Conservation (phyloP, 345 rosid species). For the Euphorbia pulcherrima region DNA sequence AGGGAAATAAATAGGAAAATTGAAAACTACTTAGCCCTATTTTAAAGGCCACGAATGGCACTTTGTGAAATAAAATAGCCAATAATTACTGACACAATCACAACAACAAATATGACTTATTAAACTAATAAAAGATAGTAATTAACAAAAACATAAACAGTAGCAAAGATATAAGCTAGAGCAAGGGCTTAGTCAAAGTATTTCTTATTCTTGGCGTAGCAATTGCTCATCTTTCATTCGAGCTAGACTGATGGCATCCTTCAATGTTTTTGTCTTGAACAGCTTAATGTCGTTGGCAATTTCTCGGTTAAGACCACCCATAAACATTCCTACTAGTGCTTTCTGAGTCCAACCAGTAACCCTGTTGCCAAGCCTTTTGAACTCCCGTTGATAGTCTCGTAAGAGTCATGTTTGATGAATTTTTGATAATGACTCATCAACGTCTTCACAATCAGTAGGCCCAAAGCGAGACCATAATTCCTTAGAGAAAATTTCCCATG, state of each 20-base stretch:
- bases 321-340: not conserved
- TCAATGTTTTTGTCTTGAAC: not conserved
- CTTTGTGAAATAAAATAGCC: too few species aligned
- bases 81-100: too few species aligned
- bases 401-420: not conserved
- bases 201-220: too few species aligned
- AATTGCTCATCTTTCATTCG: slow-evolving; percentile 4
- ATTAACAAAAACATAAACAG: too few species aligned
- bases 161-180: too few species aligned
- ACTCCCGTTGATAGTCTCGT: not conserved
- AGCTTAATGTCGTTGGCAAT: not conserved
- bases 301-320: not conserved
- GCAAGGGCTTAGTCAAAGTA: too few species aligned
- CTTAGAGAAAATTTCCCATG: not conserved
- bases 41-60: too few species aligned
- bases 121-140: too few species aligned
- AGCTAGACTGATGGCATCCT: not conserved
- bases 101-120: too few species aligned
- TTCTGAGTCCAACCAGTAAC: not conserved
- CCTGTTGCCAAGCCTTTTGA: not conserved
- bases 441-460: not conserved
- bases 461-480: not conserved
- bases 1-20: too few species aligned
- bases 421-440: not conserved
- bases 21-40: too few species aligned